phyloP scores from a whole-genome alignment of 2,329 filamentous ascomycete genomes.

The Dothistroma septosporum region DNA sequence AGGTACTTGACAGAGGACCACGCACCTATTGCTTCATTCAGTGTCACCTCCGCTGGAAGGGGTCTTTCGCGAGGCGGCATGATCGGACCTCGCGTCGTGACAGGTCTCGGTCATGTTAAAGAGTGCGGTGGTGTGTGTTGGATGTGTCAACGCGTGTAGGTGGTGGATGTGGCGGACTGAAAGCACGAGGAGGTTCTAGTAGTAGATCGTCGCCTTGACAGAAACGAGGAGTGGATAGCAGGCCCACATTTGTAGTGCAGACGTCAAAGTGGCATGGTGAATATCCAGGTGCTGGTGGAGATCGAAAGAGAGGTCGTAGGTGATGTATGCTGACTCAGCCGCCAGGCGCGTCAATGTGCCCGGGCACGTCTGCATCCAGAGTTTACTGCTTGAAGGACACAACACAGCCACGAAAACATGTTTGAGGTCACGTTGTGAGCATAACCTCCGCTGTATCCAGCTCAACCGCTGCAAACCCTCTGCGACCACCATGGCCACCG shows the following conservation, averaged over 20 bases:
- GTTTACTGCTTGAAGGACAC: not conserved
- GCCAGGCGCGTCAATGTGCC: no score
- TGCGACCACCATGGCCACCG: slow-evolving; percentile 52
- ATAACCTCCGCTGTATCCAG: not conserved
- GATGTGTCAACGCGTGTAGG: not conserved
- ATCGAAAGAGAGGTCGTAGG: not conserved
- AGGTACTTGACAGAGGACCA: not conserved
- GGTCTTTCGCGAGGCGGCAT: not conserved
- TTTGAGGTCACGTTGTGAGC: not conserved
- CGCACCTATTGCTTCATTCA: slow-evolving; percentile 7
- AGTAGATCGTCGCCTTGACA: not conserved
- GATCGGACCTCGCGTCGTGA: not conserved
- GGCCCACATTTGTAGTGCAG: not conserved
- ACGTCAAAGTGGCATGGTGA: not conserved
- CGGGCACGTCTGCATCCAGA: not conserved
- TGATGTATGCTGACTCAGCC: not conserved
- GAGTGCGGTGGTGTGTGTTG: not conserved
- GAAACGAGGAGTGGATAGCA: not conserved
- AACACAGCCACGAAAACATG: not conserved
- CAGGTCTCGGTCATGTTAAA: not conserved
- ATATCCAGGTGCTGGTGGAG: not conserved
- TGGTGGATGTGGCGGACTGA: not conserved
- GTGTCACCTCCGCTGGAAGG: slow-evolving; percentile 8
- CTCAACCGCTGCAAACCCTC: not conserved
- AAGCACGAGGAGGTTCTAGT: not conserved